Evolutionary conservation across 192 early-diverging fungal genomes (phyloP), one percentile per base, ranked within the genome.

Genomic region (Phycomyces nitens): DNA sequence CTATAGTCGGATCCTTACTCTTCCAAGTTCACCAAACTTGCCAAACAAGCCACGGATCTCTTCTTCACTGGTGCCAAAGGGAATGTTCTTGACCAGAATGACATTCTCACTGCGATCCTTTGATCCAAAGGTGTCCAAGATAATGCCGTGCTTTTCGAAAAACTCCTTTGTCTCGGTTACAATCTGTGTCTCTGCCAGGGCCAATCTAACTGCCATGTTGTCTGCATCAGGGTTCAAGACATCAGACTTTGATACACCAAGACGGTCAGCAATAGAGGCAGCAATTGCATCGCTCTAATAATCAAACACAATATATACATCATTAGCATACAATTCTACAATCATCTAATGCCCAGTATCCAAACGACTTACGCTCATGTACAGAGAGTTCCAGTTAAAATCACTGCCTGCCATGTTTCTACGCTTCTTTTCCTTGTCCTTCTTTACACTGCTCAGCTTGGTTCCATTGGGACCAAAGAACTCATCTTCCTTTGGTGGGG

Each of bases 111-210:
- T 92, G 49, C 93, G 87, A 43, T 89, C 85, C 58, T 87, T 87
- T 64, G 82, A 77, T 29, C 74, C 83, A 79, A 99, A 97, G 0
- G 88, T 77, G 52, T 89, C 84, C 21, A 99, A 76, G 18, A 78
- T 72, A 39, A 99, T 89, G 11, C 93, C 94, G 50, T 94, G 86
- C 38, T 89, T 81, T 68, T 92, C 88, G 56, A 99, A 84, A 65
- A 87, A 97, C 52, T 86, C 73, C 71, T 99, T 99, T 15, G 97
- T 97, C 68, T 99, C 95, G 66, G 84, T 84, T 64, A 97, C 86
- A 55, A 99, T 87, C 65, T 97, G 90, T 0, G 97, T 97, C 79
- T 99, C 97, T n/a, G 97, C 97, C 39, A 99, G 81, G 0, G 97
- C 95, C 59, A 99, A 79, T 22, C 94, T 82, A 4, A 97, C 95